Evolutionary conservation across 495 filamentous ascomycete species (phyloP), one percentile per base, ranked within the genome.

Genomic region (Amniculicola lignicola): DNA sequence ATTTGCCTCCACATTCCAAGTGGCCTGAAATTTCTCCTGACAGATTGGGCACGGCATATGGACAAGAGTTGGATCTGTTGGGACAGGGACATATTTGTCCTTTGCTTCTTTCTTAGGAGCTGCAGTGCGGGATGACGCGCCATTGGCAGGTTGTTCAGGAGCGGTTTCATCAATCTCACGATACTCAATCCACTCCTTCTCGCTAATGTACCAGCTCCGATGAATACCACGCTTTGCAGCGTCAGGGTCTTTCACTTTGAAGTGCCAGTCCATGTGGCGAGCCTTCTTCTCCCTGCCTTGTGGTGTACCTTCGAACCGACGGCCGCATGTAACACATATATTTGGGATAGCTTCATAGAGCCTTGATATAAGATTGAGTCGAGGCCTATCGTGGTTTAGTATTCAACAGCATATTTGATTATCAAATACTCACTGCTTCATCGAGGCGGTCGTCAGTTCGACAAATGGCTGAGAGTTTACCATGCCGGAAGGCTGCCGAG

Each of bases 211-310:
- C 89, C 89, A 96, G 69, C 86, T 90, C 27, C 93, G 82, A 63
- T 88, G 89, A 61, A 94, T 87, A 9, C 87, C 90, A 36, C 89
- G 80, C 67, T 83, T 87, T 57, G 86, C 81, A 33, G 82, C 82
- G 35, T 97, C 92, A 4, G 82, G 81, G 74, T 93, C 85, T 67
- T 96, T 92, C 2, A 92, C 92, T 24, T 84, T 81, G 74, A 98
- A 98, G 69, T 98, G 93, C 93, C 92, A 97, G 68, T 98, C 93
- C 69, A 96, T 79, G 72, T 98, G 93, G 1, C 87, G 82, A n/a
- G 86, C 85, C 71, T 97, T 97, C 72, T 84, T 84, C 64, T 82
- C 80, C 56, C 82, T 86, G 23, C 90, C 92, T 59, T 89, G 80
- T 38, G 87, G 85, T 21, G 84, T 86, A 18, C 81, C 76, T 27